Evolutionary conservation across 306 rosid genomes (phyloP), one percentile per base, ranked within the genome.

Genomic region (Rosa rugosa): DNA sequence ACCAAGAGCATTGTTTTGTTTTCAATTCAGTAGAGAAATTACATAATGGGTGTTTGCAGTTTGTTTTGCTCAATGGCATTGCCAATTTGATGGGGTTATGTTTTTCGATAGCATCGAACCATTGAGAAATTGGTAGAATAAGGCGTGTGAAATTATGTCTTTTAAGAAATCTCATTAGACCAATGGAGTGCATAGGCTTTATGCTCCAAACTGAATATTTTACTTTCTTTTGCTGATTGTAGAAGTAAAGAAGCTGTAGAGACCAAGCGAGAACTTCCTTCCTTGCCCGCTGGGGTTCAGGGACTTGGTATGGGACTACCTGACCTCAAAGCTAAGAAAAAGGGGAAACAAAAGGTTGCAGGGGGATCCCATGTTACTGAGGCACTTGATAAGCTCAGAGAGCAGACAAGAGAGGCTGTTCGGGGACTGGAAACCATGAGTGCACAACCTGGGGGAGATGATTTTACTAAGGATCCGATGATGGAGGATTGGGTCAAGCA

Each of bases 401-500:
- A 93, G 78, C 98, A 91, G 78, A 93, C 98, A 3, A 85, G 84
- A 75, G 94, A 93, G 83, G 84, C 97, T 12, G 97, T 93, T n/a
- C 91, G 87, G 82, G 98, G 97, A 11, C 77, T 93, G 0, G 97
- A 91, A 74, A 88, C 74, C 6, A 80, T 86, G 63, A n/a, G 51
- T 50, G 75, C 89, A 17, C 83, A 83, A 38, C 79, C 88, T 10
- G 51, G 69, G 31, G 80, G 53, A 5, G 96, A 83, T 80, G 94
- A 90, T 80, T 79, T 89, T 9, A 87, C 84, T 10, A 82, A 89
- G 71, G 96, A 94, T 77, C 87, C 84, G 7, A 44, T 83, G 84
- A 83, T 95, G 88, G 99, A 95, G 25, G 98, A 95, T 83, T 95
- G 94, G 99, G 92, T 95, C 72, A 95, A 95, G 89, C 98, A 95